Conservation (phyloP, 257 asterid genomes). For the Leptodermis oblonga region DNA sequence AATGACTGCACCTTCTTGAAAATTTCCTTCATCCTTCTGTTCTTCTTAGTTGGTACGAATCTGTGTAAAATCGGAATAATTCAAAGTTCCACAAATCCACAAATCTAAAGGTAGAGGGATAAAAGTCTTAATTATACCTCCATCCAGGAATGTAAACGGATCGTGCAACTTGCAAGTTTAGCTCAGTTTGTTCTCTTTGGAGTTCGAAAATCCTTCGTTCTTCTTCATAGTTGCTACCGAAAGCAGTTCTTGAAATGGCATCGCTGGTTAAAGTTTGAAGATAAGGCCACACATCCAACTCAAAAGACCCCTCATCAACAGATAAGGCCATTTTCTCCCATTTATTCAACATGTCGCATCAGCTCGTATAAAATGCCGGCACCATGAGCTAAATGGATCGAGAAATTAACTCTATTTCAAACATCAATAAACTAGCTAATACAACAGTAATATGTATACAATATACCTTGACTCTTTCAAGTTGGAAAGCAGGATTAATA, state of each 20-base stretch:
- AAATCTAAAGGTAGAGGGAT: not conserved
- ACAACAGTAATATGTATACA: no score
- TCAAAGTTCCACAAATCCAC: not conserved
- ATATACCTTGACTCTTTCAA: conserved; percentile 19
- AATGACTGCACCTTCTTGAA: conserved; percentile 9
- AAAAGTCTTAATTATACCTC: not conserved
- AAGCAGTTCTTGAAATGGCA: conserved; percentile 26
- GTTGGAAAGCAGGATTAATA: conserved; percentile 26
- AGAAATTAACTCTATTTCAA: no score
- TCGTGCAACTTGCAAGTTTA: not conserved
- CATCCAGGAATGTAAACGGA: conserved; percentile 18
- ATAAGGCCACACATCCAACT: conserved; percentile 27
- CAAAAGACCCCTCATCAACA: conserved; percentile 9
- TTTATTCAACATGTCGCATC: conserved; percentile 20
- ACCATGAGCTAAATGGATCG: conserved; percentile 14
- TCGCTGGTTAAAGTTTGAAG: conserved; percentile 26
- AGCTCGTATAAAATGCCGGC: conserved; percentile 16
- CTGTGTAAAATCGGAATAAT: not conserved
- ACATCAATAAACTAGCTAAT: not conserved
- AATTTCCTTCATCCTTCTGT: conserved; percentile 17
- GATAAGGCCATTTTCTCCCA: conserved; percentile 25
- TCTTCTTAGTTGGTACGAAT: conserved; percentile 18
- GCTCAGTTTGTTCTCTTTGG: conserved; percentile 18
- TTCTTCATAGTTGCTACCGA: conserved; percentile 28
- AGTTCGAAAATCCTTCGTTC: conserved; percentile 21